Conservation (phyloP, 179 eudicot species). For the Gypsophila paniculata region DNA sequence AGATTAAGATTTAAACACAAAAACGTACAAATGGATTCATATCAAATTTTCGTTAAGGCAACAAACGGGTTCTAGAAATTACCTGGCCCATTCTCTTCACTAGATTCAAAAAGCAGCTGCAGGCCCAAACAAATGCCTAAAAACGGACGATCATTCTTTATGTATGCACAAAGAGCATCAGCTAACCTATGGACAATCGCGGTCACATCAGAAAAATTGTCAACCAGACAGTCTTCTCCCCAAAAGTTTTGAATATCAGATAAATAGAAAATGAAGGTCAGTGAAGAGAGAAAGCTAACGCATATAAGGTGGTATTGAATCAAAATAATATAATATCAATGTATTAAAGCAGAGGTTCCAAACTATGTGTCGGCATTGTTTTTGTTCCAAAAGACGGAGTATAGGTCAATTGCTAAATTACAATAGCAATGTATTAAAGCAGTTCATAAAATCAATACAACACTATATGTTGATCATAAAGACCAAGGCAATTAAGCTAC, state of each 20-base stretch:
- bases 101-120: slow-evolving; percentile 90
- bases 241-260: neutral
- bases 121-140: slow-evolving; percentile 94
- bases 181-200: slow-evolving; percentile 51
- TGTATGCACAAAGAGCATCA: slow-evolving; percentile 80
- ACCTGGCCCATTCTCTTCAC: slow-evolving; percentile 94
- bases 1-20: neutral
- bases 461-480: no score
- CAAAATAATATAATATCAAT: no score
- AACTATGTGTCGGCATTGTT: no score
- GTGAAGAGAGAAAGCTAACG: neutral
- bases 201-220: neutral
- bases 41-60: neutral
- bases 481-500: no score
- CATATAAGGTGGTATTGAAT: neutral
- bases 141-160: slow-evolving; percentile 90
- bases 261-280: neutral
- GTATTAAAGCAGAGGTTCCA: no score
- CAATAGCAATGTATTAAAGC: no score
- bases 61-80: slow-evolving; percentile 11
- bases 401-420: no score
- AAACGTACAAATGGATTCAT: slow-evolving; percentile 6
- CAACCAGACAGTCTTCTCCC: neutral
- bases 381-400: no score
- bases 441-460: no score